Base-by-base conservation (phyloP, 208 protist genomes). In the Trypanosoma theileri region DNA sequence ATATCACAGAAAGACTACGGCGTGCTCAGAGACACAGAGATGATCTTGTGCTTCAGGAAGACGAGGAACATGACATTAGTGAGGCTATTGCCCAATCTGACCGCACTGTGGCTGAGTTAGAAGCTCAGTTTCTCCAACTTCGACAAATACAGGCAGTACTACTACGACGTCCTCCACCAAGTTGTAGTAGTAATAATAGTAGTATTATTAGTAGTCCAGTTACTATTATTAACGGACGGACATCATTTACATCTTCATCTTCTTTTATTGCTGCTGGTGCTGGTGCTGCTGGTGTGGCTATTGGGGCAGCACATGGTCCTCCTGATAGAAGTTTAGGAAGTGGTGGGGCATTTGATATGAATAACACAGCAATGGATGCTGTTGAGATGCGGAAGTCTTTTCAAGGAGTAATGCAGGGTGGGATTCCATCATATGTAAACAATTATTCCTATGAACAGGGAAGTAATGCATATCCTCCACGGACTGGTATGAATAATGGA, bases 1-100 rank as follows among this genome's bases (percentile, higher is more conserved):
- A 55, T 13, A 50, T 89, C 24, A 75, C 81, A 0, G 53, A 62
- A 61, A 73, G 81, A 59, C 81, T 94, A 17, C 78, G 81, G 9
- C 41, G 21, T 16, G 81, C 78, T 14, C 85, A 92, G 59, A 81
- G 80, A 53, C 66, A 59, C 11, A 84, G 86, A 31, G 86, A 94
- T 44, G 86, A 94, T 26, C 58, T 92, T 21, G 59, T 94, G 21
- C 67, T 92, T 8, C 63, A 79, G 14, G 85, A 94, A 63, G 84
- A 91, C 62, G 89, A 92, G 69, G 77, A 89, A 56, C 65, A 87
- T 67, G 82, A 94, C 71, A 58, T 66, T 4, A 78, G 65, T 8
- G 28, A 16, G 13, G 72, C 73, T 62, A 59, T 91, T 12, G 59
- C n/a, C 21, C 70, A 73, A 48, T 60, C 81, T 6, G 89, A 94